A percentile compares a stretch with the other conserved stretches of the same genome.
These are phyloP conservation scores for Gentiana straminea DNA, from an alignment of 257 asterid species.

Conservation along the genomic window DNA sequence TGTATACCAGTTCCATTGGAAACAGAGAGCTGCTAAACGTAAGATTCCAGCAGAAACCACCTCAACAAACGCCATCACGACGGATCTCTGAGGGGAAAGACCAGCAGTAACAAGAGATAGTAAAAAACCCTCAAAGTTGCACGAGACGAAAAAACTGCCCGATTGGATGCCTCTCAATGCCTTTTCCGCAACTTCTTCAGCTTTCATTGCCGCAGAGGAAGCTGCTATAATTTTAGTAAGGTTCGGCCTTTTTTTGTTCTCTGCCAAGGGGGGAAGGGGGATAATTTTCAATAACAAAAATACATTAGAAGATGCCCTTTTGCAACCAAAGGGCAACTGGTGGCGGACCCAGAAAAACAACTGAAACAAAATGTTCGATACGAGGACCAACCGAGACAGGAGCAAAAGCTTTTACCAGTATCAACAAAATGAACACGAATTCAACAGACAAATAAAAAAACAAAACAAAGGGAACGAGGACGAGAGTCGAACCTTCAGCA, in stretches of 20 bases:
- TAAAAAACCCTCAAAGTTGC: slow-evolving; percentile 71
- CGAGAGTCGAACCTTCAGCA: slow-evolving; percentile 46
- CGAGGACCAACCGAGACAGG: neutral
- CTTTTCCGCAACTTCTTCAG: slow-evolving; percentile 72
- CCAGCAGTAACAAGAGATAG: slow-evolving; percentile 79
- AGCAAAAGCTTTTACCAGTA: neutral
- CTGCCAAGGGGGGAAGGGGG: slow-evolving; percentile 23
- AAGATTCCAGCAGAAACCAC: slow-evolving; percentile 43
- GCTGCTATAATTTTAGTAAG: slow-evolving; percentile 71
- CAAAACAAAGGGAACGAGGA: neutral
- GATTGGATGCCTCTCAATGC: slow-evolving; percentile 57
- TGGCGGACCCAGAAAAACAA: neutral
- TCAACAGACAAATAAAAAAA: too few species aligned
- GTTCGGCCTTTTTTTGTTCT: slow-evolving; percentile 68
- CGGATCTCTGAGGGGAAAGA: slow-evolving; percentile 86
- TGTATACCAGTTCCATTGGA: slow-evolving; percentile 85
- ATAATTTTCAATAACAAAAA: too few species aligned
- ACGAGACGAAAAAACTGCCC: slow-evolving; percentile 58
- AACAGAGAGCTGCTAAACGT: slow-evolving; percentile 62
- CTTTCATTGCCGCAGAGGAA: slow-evolving; percentile 92
- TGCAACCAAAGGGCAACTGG: too few species aligned
- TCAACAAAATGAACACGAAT: too few species aligned
- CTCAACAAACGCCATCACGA: slow-evolving; percentile 69
- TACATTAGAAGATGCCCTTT: too few species aligned
- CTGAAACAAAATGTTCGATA: neutral